Conservation (phyloP, 495 filamentous ascomycete genomes). For the Bacidia gigantensis region DNA sequence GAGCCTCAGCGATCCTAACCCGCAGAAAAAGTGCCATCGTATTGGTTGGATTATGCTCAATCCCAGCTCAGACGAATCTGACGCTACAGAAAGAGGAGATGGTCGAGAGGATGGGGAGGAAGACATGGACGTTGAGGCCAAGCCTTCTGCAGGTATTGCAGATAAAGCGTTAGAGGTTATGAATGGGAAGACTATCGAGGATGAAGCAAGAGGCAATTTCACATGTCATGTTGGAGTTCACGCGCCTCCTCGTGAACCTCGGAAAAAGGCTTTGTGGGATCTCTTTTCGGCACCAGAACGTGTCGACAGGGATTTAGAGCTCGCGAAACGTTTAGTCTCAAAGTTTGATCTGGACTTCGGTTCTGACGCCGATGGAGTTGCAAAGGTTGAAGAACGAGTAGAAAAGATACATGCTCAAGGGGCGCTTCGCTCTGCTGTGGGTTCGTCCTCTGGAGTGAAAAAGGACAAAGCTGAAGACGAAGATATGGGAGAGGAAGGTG, state of each 20-base stretch:
- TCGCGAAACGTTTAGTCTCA: conserved; percentile 58
- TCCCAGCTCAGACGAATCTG: conserved; percentile 54
- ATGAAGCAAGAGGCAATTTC: conserved; percentile 84
- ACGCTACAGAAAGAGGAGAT: conserved; percentile 36
- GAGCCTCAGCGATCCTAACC: conserved; percentile 90
- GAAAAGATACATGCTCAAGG: conserved; percentile 63
- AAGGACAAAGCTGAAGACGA: conserved; percentile 53
- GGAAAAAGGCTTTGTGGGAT: conserved; percentile 97
- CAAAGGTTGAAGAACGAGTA: conserved; percentile 74
- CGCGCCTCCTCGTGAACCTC: conserved; percentile 65
- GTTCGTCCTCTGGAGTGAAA: conserved; percentile 41
- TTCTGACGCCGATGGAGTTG: conserved; percentile 46
- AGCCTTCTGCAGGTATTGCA: conserved; percentile 37
- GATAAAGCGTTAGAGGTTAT: conserved; percentile 82
- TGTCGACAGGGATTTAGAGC: conserved; percentile 68
- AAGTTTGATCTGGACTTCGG: conserved; percentile 76
- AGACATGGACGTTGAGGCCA: conserved; percentile 29
- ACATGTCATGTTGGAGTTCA: conserved; percentile 95
- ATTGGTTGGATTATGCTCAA: conserved; percentile 98
- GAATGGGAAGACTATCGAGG: conserved; percentile 92
- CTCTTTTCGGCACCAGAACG: conserved; percentile 83
- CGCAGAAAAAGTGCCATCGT: conserved; percentile 87
- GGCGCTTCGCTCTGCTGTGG: conserved; percentile 53
- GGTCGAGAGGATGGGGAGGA: conserved; percentile 45
- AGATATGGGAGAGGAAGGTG: conserved; percentile 59